phyloP scores from a whole-genome alignment of 208 protist genomes.

The Acanthamoeba rhysodes region DNA sequence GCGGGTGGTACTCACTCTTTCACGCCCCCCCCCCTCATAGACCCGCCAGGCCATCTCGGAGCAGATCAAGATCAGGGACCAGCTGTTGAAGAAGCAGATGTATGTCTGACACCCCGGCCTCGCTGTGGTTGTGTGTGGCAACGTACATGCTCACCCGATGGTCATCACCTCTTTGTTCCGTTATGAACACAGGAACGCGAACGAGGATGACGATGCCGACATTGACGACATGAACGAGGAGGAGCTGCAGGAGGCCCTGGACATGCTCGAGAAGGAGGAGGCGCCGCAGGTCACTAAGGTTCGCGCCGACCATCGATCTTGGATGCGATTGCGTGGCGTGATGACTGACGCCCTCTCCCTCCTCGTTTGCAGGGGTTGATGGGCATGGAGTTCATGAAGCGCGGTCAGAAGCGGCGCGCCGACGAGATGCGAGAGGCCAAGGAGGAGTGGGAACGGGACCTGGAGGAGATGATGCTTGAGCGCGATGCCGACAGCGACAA shows the following conservation, averaged over 20 bases:
- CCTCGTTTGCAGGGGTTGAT: constrained; percentile 41
- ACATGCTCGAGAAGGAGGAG: constrained; percentile 46
- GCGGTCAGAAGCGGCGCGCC: constrained; percentile 35
- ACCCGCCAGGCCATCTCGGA: constrained; percentile 74
- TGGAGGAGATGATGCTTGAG: constrained; percentile 23
- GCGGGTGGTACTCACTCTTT: neutral
- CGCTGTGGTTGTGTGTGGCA: no score
- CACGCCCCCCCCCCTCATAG: neutral
- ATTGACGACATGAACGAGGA: constrained; percentile 63
- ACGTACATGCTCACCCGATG: no score
- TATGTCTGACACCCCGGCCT: neutral
- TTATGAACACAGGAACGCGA: neutral
- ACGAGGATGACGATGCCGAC: constrained; percentile 43
- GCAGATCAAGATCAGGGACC: constrained; percentile 69
- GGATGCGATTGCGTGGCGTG: neutral
- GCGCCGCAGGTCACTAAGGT: constrained; percentile 27
- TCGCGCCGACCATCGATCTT: neutral
- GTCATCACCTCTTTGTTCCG: neutral
- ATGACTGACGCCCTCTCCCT: no score
- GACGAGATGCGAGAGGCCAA: constrained; percentile 26
- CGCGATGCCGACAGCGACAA: constrained; percentile 20
- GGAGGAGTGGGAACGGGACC: constrained; percentile 54
- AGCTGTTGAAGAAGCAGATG: constrained; percentile 74
- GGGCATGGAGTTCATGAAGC: constrained; percentile 71
- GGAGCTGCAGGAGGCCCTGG: constrained; percentile 15